Base-by-base conservation (phyloP, 352 stramenopile species). In the Thalassiosira hispida region DNA sequence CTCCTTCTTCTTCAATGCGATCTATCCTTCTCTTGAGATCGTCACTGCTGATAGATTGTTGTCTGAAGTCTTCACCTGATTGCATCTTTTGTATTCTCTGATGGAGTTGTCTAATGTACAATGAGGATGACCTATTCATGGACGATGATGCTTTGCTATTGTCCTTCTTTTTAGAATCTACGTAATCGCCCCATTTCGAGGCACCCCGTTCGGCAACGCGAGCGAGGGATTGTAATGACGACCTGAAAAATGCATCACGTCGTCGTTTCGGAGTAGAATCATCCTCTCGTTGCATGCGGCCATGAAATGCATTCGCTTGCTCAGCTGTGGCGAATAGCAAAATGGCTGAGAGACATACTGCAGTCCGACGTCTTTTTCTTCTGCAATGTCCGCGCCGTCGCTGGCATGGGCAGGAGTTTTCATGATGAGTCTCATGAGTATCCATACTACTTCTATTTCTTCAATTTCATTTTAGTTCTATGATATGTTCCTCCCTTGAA, bases 111-210 rank as follows among this genome's bases (percentile, higher is more conserved):
- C 49, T 38, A 65, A 74, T 62, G 25, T 46, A 77, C 18, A 53
- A 14, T 23, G 69, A 56, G 16, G 69, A 65, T 22, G 61, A 65
- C 40, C 66, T 2, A 25, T 27, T 44, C 31, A 40, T 29, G n/a
- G 47, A 40, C 12, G 52, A 29, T 52, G 73, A 33, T 74, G 31
- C 4, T 49, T 23, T 27, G n/a, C 22, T 9, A 0, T 57, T 74
- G 9, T 11, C 49, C 16, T 62, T 27, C 5, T 60, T 56, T 33
- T 1, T 16, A 33, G 47, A 23, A 11, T 57, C 47, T 31, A 73
- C 27, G 51, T 85, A 56, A 66, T 79, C 63, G 25, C 65, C 74
- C 65, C 70, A 85, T 18, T 57, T 62, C 7, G 77, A 53, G 33
- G 77, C 61, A 40, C 77, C 77, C n/a, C 55, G 49, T 27, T 81